Base-by-base conservation (phyloP, 768 basidiomycete species). In the Lenzites betulinus region DNA sequence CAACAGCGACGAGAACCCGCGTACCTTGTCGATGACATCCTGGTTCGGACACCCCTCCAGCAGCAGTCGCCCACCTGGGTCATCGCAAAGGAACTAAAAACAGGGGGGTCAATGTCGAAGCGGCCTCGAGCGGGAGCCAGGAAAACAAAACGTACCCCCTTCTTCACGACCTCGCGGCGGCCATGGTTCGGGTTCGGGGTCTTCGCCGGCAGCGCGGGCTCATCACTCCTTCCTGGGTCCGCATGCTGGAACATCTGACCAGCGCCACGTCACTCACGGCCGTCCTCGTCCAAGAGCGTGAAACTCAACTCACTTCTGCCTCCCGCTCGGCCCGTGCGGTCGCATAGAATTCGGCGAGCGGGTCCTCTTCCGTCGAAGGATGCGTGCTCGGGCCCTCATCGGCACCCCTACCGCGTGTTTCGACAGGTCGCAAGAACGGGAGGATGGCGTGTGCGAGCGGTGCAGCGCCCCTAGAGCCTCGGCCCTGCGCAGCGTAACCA, bases 21-120 rank as follows among this genome's bases (percentile, higher is more conserved):
- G 49, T 63, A 85, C 90, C 79, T 90, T 90, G 67, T 88, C 86
- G 33, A 91, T 79, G 48, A 93, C 81, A 65, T 87, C 83, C 69
- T 92, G 87, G 67, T 93, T 93, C 3, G 77, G 76, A 28, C 83
- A 85, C 4, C 68, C 54, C 66, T 15, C 60, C 65, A 58, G 67
- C 47, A 25, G 46, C 68, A 35, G 11, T n/a, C 26, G 26, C 71
- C 59, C 67, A 26, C 76, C 75, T 64, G 80, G 82, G 16, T 74
- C 73, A 63, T 92, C 89, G 68, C 88, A 89, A 15, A 83, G 74
- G 73, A 83, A 92, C 55, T 62, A 12, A 4, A 26, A 33, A 23
- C 43, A 54, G 41, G 28, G 26, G 35, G 35, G 20, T 12, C 8
- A 35, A 18, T 18, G n/a, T 33, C 26, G 35, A 52, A 23, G 26